A percentile compares a stretch with the other conserved stretches of the same genome.
phyloP scores from a whole-genome alignment of 768 basidiomycete genomes.

The Suillus americanus region DNA sequence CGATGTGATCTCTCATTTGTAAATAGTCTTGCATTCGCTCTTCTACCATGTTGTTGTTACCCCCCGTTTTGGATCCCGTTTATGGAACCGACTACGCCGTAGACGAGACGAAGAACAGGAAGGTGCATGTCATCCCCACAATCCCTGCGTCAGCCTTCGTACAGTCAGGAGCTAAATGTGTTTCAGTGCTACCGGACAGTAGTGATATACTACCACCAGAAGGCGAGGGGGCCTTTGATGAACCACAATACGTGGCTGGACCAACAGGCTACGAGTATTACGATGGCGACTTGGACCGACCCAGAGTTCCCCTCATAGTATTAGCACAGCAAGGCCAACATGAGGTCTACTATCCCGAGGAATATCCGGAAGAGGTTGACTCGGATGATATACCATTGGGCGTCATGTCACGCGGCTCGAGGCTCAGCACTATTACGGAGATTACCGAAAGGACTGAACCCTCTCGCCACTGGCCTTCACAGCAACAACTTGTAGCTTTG shows the following conservation, averaged over 20 bases:
- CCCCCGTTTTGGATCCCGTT: constrained; percentile 29
- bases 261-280: constrained; percentile 18
- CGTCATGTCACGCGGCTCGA: constrained; percentile 31
- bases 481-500: constrained; percentile 38
- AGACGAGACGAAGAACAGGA: constrained; percentile 43
- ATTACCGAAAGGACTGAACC: constrained; percentile 63
- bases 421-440: constrained; percentile 68
- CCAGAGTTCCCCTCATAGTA: constrained; percentile 60
- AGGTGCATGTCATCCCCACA: constrained; percentile 51
- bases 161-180: constrained; percentile 19
- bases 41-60: constrained; percentile 30
- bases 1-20: constrained; percentile 21
- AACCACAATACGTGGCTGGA: constrained; percentile 17
- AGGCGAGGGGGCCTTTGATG: constrained; percentile 5
- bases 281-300: constrained; percentile 34
- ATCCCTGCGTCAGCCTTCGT: constrained; percentile 29
- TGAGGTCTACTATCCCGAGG: constrained; percentile 28
- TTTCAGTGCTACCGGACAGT: constrained; percentile 20
- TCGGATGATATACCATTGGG: constrained; percentile 33
- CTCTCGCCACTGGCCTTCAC: constrained; percentile 47
- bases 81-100: constrained; percentile 36
- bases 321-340: constrained; percentile 54
- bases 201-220: constrained; percentile 20
- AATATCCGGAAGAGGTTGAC: constrained; percentile 24
- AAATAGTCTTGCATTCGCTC: constrained; percentile 37